Evolutionary conservation across 2,329 filamentous ascomycete species (phyloP), one percentile per base, ranked within the genome.

Genomic region (Epichloe glyceriae): DNA sequence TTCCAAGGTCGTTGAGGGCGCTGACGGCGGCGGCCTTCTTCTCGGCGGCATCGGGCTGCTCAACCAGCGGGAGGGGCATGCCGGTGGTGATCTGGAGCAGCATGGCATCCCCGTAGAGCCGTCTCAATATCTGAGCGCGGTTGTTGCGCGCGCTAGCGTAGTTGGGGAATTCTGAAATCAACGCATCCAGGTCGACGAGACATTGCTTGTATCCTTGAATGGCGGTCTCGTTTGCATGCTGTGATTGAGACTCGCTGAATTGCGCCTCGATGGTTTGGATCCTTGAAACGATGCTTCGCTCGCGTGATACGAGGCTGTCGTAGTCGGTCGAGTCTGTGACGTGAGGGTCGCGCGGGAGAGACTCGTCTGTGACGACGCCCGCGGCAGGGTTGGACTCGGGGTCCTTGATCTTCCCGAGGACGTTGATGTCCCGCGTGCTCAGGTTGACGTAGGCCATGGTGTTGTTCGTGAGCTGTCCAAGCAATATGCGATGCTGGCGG

Each of bases 61-160:
- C 61, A 8, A 75, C 61, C 43, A 79, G 62, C 26, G 70, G 72
- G 57, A 64, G 68, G 6, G 66, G 60, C 47, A 61, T 66, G 44
- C 64, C 63, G 0, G 62, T 60, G 14, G 66, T 67, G 22, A 67
- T 62, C 22, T 63, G 58, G 37, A 80, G 63, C 20, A 83, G 65
- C 60, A 82, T 70, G 2, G 70, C 67, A 60, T 85, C 81, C 11
- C 82, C 82, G 55, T 83, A 80, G 51, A 81, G 66, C 46, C 83
- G 70, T 20, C 83, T 70, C 33, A 76, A 58, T 8, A 83, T 74
- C 63, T 90, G 86, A 3, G 83, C 86, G 47, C 85, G 75, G 65
- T 91, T 90, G 62, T 88, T 85, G 52, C 80, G 76, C 5, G 81
- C 83, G 55, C 83, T 86, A 20, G 85, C 84, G 64, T 90, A 90